These are phyloP conservation scores for Sambucus nigra DNA, from an alignment of 129 eudicot genomes.

Conservation along the genomic window DNA sequence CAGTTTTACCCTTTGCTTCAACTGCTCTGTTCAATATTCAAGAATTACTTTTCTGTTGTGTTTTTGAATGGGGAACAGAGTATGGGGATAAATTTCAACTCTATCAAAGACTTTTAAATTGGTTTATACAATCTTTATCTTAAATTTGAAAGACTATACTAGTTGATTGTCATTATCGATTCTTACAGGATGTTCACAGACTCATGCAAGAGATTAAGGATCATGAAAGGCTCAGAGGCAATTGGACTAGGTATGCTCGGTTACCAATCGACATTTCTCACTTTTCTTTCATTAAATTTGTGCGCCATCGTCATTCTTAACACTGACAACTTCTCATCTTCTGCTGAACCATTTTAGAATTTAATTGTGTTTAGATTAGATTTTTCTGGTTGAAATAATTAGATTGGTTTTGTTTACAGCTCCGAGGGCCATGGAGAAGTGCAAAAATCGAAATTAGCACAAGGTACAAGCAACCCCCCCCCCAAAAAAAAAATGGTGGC, in stretches of 20 bases:
- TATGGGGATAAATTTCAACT: no score
- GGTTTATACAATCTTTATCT: no score
- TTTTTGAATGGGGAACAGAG: not conserved
- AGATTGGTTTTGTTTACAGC: conserved; percentile 47
- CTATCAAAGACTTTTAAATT: no score
- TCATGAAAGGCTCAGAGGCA: conserved; percentile 93
- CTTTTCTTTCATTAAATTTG: not conserved
- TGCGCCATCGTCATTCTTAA: no score
- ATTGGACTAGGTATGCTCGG: conserved; percentile 62
- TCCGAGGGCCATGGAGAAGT: conserved; percentile 63
- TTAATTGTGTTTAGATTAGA: not conserved
- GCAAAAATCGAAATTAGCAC: conserved; percentile 34
- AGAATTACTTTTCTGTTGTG: not conserved
- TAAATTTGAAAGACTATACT: no score
- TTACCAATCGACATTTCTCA: not conserved
- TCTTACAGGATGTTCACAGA: conserved; percentile 72
- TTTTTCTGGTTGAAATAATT: no score
- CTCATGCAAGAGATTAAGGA: conserved; percentile 84
- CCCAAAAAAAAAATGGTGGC: no score
- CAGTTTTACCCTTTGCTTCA: not conserved
- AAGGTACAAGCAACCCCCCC: no score
- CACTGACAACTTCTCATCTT: no score
- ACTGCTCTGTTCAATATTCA: not conserved
- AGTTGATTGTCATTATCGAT: not conserved
- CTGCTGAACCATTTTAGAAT: no score